Conservation (phyloP, 2,329 filamentous ascomycete species). For the Didymellaceae sp. region DNA sequence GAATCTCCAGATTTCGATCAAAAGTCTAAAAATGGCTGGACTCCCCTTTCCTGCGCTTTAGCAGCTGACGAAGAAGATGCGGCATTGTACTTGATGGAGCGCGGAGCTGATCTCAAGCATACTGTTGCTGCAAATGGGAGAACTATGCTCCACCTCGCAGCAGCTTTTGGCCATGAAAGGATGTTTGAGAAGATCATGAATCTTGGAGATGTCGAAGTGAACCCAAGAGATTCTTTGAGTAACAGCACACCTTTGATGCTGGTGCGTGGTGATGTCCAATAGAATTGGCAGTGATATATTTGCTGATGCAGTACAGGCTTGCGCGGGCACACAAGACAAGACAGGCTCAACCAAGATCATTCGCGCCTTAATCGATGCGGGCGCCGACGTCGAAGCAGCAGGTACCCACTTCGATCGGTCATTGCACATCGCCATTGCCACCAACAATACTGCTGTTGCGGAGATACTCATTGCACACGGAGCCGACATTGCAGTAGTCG, state of each 20-base stretch:
- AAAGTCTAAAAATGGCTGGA: constrained; percentile 15
- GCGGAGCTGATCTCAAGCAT: constrained; percentile 15
- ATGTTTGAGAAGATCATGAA: not conserved
- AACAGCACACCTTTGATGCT: not conserved
- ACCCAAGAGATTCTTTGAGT: constrained; percentile 7
- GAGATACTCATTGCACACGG: not conserved
- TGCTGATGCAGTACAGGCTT: constrained; percentile 8
- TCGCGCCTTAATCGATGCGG: constrained; percentile 22
- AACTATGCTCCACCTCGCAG: constrained; percentile 24
- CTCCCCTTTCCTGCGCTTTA: constrained; percentile 27
- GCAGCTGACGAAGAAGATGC: constrained; percentile 14
- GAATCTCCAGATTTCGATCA: constrained; percentile 17
- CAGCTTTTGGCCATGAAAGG: constrained; percentile 1
- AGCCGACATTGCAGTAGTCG: not conserved
- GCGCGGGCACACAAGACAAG: constrained; percentile 18
- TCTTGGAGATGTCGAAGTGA: constrained; percentile 4
- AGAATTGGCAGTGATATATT: not conserved
- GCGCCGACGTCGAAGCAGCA: constrained; percentile 23
- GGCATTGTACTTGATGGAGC: constrained; percentile 20
- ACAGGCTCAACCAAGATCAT: constrained; percentile 15
- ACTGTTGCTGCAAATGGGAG: constrained; percentile 3
- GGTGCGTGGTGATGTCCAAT: not conserved
- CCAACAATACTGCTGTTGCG: constrained; percentile 3
- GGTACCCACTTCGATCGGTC: constrained; percentile 18
- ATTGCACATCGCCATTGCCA: constrained; percentile 26